phyloP scores from a whole-genome alignment of 352 stramenopile species.

The Phytophthora vignae region DNA sequence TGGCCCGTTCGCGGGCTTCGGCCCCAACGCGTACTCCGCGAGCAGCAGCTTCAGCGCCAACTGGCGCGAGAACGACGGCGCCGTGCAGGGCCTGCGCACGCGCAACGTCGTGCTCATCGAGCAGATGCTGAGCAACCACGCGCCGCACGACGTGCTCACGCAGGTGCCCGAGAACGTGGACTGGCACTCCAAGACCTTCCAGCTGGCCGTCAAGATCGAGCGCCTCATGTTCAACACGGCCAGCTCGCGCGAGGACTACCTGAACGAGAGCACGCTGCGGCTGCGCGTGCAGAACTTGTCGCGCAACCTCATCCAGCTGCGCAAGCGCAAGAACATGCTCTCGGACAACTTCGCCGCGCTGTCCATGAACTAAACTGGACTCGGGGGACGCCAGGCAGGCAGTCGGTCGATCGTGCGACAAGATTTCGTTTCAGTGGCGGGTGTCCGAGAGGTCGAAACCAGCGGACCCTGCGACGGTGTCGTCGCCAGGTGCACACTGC shows the following conservation, averaged over 20 bases:
- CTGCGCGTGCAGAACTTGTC: slow-evolving; percentile 60
- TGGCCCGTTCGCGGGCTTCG: slow-evolving; percentile 2
- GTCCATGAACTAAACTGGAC: slow-evolving; percentile 24
- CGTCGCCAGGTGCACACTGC: not conserved
- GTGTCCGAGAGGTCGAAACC: not conserved
- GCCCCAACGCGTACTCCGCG: slow-evolving; percentile 14
- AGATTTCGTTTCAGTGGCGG: not conserved
- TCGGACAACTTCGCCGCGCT: slow-evolving; percentile 37
- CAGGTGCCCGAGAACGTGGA: slow-evolving; percentile 65
- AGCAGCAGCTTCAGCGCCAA: slow-evolving; percentile 25
- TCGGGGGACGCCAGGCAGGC: not conserved
- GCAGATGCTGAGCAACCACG: slow-evolving; percentile 63
- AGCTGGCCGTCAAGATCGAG: slow-evolving; percentile 70
- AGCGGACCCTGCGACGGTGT: slow-evolving; percentile 2
- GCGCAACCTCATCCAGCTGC: slow-evolving; percentile 56
- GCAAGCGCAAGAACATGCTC: slow-evolving; percentile 66
- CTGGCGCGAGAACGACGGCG: slow-evolving; percentile 33
- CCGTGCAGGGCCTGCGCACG: slow-evolving; percentile 48
- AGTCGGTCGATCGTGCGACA: not conserved
- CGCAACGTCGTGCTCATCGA: slow-evolving; percentile 59
- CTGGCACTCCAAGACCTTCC: slow-evolving; percentile 70
- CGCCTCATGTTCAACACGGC: slow-evolving; percentile 64
- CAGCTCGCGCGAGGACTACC: slow-evolving; percentile 59
- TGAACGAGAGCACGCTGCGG: slow-evolving; percentile 60
- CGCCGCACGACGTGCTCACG: slow-evolving; percentile 63